These are phyloP conservation scores for Aspergillus thermomutatus DNA, from an alignment of 2,329 filamentous ascomycete genomes.

Conservation along the genomic window DNA sequence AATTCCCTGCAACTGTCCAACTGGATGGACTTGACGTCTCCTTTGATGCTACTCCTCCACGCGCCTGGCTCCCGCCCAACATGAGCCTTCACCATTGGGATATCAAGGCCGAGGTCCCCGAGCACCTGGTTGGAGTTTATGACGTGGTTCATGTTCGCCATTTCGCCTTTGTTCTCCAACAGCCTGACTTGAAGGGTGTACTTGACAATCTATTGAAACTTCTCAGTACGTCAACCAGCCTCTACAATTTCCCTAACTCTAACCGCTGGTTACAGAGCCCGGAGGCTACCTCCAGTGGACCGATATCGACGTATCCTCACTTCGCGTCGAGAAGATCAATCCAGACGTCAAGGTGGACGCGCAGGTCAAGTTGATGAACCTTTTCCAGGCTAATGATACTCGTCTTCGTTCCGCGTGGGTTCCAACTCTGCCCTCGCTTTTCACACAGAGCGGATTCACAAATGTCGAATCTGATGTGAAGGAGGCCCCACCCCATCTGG, in stretches of 20 bases:
- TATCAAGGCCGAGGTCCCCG: not conserved
- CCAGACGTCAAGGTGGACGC: not conserved
- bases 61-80: not conserved
- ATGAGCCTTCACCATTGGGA: conserved; percentile 1
- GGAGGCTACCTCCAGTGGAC: not conserved
- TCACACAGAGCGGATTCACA: not conserved
- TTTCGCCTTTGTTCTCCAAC: conserved; percentile 2
- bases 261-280: not conserved
- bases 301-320: not conserved
- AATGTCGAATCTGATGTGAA: not conserved
- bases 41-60: not conserved
- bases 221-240: not conserved
- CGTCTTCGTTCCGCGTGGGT: not conserved
- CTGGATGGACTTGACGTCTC: conserved; percentile 2
- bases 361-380: not conserved
- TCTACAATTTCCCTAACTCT: not conserved
- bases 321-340: not conserved
- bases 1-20: not conserved
- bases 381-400: not conserved
- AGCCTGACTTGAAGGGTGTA: not conserved
- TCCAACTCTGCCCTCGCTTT: not conserved
- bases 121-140: not conserved
- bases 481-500: not conserved
- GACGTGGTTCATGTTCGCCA: not conserved
- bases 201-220: not conserved